phyloP scores from a whole-genome alignment of 148 eudicot species.

The Nepenthes gracilis region DNA sequence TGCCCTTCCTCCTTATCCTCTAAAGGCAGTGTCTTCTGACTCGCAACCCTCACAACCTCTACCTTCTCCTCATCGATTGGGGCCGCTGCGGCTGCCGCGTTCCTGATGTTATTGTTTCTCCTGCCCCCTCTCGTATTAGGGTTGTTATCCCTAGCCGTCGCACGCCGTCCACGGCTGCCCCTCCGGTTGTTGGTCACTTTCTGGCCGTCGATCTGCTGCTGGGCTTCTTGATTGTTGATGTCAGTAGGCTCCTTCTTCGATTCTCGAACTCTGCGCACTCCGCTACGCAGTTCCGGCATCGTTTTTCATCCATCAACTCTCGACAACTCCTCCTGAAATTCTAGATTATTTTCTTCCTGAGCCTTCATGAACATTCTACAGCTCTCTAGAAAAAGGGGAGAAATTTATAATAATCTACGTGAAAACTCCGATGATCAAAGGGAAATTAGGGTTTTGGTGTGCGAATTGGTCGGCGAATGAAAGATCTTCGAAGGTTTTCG shows the following conservation, averaged over 20 bases:
- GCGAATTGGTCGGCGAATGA: no score
- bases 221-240: conserved; percentile 5
- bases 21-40: conserved; percentile 11
- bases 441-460: no score
- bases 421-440: no score
- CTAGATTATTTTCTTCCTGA: no score
- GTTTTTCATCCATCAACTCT: neutral
- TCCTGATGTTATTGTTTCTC: conserved; percentile 9
- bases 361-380: no score
- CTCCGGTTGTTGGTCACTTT: conserved; percentile 6
- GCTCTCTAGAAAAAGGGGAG: no score
- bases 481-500: no score
- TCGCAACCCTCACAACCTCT: conserved; percentile 16
- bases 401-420: no score
- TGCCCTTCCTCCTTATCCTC: conserved; percentile 9
- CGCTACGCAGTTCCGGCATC: conserved; percentile 1
- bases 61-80: conserved; percentile 17
- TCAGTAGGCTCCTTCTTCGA: neutral
- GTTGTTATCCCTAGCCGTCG: conserved; percentile 8
- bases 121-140: conserved; percentile 18
- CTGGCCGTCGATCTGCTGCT: conserved; percentile 20
- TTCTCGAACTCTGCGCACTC: neutral
- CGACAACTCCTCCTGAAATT: neutral
- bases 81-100: conserved; percentile 13
- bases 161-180: conserved; percentile 15